Conservation (phyloP, 352 stramenopile species). For the Phytophthora syringae region DNA sequence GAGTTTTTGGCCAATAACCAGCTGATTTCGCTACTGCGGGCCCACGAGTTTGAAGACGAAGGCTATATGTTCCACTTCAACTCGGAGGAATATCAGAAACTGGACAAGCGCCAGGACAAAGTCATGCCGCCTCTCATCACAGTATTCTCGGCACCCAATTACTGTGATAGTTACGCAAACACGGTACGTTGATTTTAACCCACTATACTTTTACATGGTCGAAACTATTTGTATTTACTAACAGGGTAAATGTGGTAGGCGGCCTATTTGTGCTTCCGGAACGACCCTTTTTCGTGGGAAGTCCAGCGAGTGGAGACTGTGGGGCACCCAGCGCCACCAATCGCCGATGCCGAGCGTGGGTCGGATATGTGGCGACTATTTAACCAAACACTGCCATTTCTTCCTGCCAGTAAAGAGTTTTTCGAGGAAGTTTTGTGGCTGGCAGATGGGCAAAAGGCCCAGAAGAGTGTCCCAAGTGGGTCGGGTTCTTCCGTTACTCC, state of each 20-base stretch:
- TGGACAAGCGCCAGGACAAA: slow-evolving; percentile 60
- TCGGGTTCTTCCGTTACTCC: neutral
- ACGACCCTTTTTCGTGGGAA: slow-evolving; percentile 56
- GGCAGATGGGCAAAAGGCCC: slow-evolving; percentile 25
- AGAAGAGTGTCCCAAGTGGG: neutral
- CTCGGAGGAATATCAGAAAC: slow-evolving; percentile 39
- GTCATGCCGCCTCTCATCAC: slow-evolving; percentile 88
- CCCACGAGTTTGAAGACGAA: slow-evolving; percentile 83
- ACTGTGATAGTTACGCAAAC: slow-evolving; percentile 91
- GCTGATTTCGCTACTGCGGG: slow-evolving; percentile 75
- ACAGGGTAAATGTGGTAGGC: no score
- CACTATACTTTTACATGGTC: neutral
- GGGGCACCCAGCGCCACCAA: slow-evolving; percentile 59
- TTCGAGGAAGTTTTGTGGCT: slow-evolving; percentile 78
- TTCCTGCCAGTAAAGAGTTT: slow-evolving; percentile 82
- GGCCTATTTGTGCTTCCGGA: slow-evolving; percentile 59
- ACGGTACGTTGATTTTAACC: slow-evolving; percentile 38
- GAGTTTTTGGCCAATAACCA: slow-evolving; percentile 73
- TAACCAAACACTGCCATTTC: slow-evolving; percentile 76
- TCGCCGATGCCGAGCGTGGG: slow-evolving; percentile 54
- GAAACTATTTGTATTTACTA: neutral
- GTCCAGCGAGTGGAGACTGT: slow-evolving; percentile 58
- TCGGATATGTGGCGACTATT: slow-evolving; percentile 80
- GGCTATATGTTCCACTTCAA: slow-evolving; percentile 75
- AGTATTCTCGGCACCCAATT: slow-evolving; percentile 96